phyloP scores from a whole-genome alignment of 176 grass and related monocot genomes.

The Cocos nucifera region DNA sequence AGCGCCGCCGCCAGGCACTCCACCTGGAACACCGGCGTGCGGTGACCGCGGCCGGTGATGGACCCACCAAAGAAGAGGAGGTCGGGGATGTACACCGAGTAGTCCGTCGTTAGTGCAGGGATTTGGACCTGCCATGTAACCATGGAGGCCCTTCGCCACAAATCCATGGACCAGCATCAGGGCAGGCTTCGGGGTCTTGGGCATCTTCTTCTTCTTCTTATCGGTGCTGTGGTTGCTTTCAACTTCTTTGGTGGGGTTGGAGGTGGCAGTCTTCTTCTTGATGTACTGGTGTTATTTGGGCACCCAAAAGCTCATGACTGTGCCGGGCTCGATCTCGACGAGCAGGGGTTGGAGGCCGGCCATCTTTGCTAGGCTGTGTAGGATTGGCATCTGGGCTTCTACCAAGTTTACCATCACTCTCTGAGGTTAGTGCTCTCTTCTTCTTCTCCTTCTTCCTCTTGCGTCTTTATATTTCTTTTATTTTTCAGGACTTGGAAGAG shows the following conservation, averaged over 20 bases:
- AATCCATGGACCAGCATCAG: slow-evolving; percentile 88
- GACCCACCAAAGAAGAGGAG: slow-evolving; percentile 17
- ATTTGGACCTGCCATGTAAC: slow-evolving; percentile 96
- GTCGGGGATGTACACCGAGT: slow-evolving; percentile 71
- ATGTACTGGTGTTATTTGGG: slow-evolving; percentile 53
- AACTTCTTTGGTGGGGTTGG: slow-evolving; percentile 2
- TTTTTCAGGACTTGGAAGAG: too few species aligned
- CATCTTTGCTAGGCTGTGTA: slow-evolving; percentile 59
- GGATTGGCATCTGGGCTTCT: slow-evolving; percentile 59
- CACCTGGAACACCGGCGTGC: too few species aligned
- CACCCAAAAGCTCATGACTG: slow-evolving; percentile 73
- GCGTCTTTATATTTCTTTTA: too few species aligned
- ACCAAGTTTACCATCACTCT: slow-evolving; percentile 80
- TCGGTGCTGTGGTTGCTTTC: not conserved
- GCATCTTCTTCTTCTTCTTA: slow-evolving; percentile 3
- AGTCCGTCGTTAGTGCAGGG: slow-evolving; percentile 57
- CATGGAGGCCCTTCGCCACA: slow-evolving; percentile 53
- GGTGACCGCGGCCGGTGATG: slow-evolving; percentile 30
- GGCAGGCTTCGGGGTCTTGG: too few species aligned
- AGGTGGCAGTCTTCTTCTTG: slow-evolving; percentile 31
- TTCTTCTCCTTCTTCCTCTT: too few species aligned
- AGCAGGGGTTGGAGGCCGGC: slow-evolving; percentile 28
- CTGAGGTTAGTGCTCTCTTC: too few species aligned
- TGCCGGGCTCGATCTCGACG: slow-evolving; percentile 71
- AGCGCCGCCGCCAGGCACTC: slow-evolving; percentile 58